Evolutionary conservation across 2,329 filamentous ascomycete species (phyloP), one percentile per base, ranked within the genome.

Genomic region (Xylaria sp.): DNA sequence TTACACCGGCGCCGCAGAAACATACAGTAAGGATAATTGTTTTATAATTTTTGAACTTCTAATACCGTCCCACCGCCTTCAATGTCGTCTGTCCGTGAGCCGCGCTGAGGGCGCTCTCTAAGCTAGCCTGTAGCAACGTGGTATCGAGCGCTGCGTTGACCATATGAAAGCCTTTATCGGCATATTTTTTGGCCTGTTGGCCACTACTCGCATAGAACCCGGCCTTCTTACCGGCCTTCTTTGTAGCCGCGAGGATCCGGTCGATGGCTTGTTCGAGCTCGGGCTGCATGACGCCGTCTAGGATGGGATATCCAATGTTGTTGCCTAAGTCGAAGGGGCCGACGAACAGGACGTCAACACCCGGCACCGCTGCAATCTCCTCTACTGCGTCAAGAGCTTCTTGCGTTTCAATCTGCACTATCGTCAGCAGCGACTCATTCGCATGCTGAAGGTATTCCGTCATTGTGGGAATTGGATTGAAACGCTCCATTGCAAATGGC

Each of bases 291-390:
- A 85, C 84, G 1, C 85, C 86, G 69, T 90, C 81, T 25, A 90
- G 82, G 45, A 93, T 86, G 0, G 90, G 87, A 60, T 86, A 79
- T 0, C 87, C 88, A 53, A 90, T 88, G 72, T 86, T 89, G 76
- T 89, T 89, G 58, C 85, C 90, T 60, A 91, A 81, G 73, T 91
- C 89, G 74, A 90, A 91, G 1, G 89, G 89, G 0, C 89, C 89
- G 55, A 91, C 83, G 75, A 90, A 91, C 28, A 91, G 78, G 4
- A 89, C 84, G 68, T 91, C 89, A 25, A 91, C 81, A 3, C 87
- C 87, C 3, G 87, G 79, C 25, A 89, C 81, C 23, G 84, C 82
- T 48, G 87, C 88, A 76, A 91, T 91, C 56, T 85, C 86, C 39
- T 90, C 88, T 0, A 91, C 84, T 13, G 80, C 79, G 0, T 87